phyloP scores from a whole-genome alignment of 2,329 filamentous ascomycete genomes.

The Scedosporium minutisporum region DNA sequence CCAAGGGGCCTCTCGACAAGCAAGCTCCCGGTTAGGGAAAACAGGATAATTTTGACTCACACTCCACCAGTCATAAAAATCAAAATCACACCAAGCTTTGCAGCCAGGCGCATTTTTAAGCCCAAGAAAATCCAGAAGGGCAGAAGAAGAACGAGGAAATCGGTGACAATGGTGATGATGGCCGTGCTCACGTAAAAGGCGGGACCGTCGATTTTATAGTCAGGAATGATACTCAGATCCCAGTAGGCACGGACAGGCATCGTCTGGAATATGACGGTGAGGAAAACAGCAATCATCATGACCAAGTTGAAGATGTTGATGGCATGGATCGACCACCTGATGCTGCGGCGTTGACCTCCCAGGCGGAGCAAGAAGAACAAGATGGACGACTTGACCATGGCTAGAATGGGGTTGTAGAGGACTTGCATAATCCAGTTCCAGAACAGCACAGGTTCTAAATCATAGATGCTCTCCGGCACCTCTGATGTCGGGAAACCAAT shows the following conservation, averaged over 20 bases:
- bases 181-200: conserved; percentile 2
- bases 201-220: background rate
- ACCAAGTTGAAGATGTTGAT: conserved; percentile 2
- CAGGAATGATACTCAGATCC: background rate
- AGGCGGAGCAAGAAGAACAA: conserved; percentile 20
- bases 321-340: conserved; percentile 18
- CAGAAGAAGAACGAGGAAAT: conserved; percentile 19
- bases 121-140: conserved; percentile 22
- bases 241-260: conserved; percentile 1
- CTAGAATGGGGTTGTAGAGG: conserved; percentile 6
- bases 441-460: background rate
- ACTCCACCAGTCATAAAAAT: conserved; percentile 27
- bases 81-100: conserved; percentile 26
- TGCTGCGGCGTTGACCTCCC: conserved; percentile 22
- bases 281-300: conserved; percentile 4
- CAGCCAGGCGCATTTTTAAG: conserved; percentile 25
- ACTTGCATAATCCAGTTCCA: conserved; percentile 5
- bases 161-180: conserved; percentile 3
- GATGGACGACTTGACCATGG: conserved; percentile 6
- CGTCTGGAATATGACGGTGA: conserved; percentile 1
- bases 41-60: conserved; percentile 15
- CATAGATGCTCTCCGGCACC: background rate
- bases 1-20: background rate
- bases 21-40: background rate
- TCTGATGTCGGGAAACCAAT: background rate